These are phyloP conservation scores for Diaporthe citriasiana DNA, from an alignment of 2,329 filamentous ascomycete genomes.

Conservation along the genomic window DNA sequence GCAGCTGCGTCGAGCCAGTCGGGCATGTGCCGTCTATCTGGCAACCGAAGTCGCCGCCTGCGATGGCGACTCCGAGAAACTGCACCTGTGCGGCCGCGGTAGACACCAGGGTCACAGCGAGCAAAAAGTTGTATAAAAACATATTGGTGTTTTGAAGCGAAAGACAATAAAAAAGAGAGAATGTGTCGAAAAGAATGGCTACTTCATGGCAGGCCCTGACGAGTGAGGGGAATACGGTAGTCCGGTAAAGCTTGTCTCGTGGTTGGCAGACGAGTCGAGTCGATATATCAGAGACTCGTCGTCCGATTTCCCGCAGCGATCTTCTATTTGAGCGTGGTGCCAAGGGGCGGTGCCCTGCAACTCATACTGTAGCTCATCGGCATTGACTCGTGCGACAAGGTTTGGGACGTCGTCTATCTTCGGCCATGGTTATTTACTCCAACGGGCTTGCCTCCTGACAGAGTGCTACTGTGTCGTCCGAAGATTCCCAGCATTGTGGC, in stretches of 20 bases:
- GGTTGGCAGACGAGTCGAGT: background rate
- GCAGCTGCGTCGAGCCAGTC: constrained; percentile 46
- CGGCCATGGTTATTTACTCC: constrained; percentile 8
- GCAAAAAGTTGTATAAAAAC: background rate
- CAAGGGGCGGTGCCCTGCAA: constrained; percentile 2
- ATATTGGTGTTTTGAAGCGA: background rate
- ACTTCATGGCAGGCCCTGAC: constrained; percentile 17
- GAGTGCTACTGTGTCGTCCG: constrained; percentile 6
- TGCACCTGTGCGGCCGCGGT: constrained; percentile 32
- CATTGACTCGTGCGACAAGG: constrained; percentile 24
- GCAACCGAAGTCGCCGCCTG: constrained; percentile 64
- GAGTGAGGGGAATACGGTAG: background rate
- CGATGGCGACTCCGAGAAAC: constrained; percentile 56
- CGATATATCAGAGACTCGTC: constrained; percentile 26
- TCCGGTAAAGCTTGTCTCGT: constrained; percentile 8
- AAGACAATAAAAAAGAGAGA: constrained; percentile 3
- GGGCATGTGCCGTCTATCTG: constrained; percentile 57
- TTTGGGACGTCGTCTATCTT: constrained; percentile 21
- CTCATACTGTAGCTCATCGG: background rate
- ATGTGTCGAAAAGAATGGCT: constrained; percentile 8
- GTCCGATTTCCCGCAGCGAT: constrained; percentile 11
- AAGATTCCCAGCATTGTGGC: constrained; percentile 29
- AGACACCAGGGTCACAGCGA: constrained; percentile 25
- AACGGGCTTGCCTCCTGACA: constrained; percentile 23
- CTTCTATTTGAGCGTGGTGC: constrained; percentile 12